Conservation (phyloP, 1,139 yeast genomes). For the Zygoascus hellenicus region DNA sequence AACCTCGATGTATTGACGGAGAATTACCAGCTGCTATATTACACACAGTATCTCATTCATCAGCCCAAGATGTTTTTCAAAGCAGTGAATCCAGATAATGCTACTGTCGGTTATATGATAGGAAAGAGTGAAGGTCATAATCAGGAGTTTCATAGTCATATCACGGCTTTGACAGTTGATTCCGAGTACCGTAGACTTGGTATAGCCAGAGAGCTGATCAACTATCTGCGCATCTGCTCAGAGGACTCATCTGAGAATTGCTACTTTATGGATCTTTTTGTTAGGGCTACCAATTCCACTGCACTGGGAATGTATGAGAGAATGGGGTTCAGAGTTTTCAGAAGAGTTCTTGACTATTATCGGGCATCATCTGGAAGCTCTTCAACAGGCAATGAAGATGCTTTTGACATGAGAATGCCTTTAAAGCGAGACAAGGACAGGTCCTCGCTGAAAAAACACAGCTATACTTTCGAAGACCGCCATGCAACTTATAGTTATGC, state of each 20-base stretch:
- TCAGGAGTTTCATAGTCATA: slow-evolving; percentile 92
- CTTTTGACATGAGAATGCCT: slow-evolving; percentile 57
- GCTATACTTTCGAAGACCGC: slow-evolving; percentile 25
- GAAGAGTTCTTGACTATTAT: slow-evolving; percentile 90
- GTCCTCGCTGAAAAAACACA: slow-evolving; percentile 25
- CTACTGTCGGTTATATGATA: slow-evolving; percentile 51
- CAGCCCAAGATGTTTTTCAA: slow-evolving; percentile 93
- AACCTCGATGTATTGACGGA: slow-evolving; percentile 88
- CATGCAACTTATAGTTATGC: slow-evolving; percentile 24
- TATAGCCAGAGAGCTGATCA: slow-evolving; percentile 66
- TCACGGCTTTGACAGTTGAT: slow-evolving; percentile 90
- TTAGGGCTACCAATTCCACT: slow-evolving; percentile 71
- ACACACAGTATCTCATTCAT: slow-evolving; percentile 68
- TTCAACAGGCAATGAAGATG: slow-evolving; percentile 58
- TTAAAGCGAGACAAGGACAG: slow-evolving; percentile 48
- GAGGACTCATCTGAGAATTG: slow-evolving; percentile 51
- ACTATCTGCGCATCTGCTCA: slow-evolving; percentile 65
- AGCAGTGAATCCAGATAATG: slow-evolving; percentile 41
- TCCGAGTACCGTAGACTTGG: slow-evolving; percentile 80
- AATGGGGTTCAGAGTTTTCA: slow-evolving; percentile 74
- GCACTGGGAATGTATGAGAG: slow-evolving; percentile 82
- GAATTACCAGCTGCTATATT: slow-evolving; percentile 79
- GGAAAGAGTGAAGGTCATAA: slow-evolving; percentile 91
- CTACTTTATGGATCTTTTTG: slow-evolving; percentile 84
- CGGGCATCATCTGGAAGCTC: slow-evolving; percentile 30